Conservation (phyloP, 345 rosid genomes). For the Sonneratia alba region DNA sequence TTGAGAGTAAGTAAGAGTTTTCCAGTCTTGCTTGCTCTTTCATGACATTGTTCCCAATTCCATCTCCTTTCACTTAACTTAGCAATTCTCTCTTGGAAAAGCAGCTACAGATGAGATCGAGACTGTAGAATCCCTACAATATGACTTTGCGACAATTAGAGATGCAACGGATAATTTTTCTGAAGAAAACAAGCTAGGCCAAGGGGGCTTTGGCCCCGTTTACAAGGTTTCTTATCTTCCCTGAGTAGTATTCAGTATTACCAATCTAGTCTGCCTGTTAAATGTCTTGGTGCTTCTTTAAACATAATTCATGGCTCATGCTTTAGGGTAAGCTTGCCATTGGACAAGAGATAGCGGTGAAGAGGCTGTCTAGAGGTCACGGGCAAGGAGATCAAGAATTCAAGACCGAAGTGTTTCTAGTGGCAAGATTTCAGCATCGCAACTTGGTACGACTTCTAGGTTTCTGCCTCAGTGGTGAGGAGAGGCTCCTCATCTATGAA, state of each 20-base stretch:
- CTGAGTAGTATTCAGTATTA: neutral
- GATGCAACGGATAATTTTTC: conserved; percentile 33
- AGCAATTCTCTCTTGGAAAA: neutral
- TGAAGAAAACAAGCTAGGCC: conserved; percentile 56
- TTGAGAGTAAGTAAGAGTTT: neutral
- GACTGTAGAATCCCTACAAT: neutral
- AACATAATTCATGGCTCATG: neutral
- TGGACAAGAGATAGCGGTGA: conserved; percentile 63
- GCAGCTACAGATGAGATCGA: neutral
- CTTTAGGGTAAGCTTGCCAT: conserved; percentile 48
- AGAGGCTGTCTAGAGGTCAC: conserved; percentile 39
- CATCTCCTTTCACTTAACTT: neutral
- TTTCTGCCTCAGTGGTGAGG: neutral
- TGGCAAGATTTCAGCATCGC: conserved; percentile 28
- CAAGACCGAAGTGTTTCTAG: conserved; percentile 44
- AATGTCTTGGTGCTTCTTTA: no score
- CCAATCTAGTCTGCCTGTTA: neutral
- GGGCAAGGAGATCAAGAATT: conserved; percentile 58
- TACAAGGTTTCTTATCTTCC: conserved; percentile 40
- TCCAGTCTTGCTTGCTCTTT: neutral
- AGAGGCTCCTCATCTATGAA: conserved; percentile 28
- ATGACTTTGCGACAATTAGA: conserved; percentile 30
- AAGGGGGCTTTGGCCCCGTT: conserved; percentile 83
- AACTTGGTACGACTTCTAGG: conserved; percentile 3
- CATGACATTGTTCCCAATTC: neutral